Evolutionary conservation across 2,329 filamentous ascomycete species (phyloP).

Genomic region (Rutstroemia sp.): DNA sequence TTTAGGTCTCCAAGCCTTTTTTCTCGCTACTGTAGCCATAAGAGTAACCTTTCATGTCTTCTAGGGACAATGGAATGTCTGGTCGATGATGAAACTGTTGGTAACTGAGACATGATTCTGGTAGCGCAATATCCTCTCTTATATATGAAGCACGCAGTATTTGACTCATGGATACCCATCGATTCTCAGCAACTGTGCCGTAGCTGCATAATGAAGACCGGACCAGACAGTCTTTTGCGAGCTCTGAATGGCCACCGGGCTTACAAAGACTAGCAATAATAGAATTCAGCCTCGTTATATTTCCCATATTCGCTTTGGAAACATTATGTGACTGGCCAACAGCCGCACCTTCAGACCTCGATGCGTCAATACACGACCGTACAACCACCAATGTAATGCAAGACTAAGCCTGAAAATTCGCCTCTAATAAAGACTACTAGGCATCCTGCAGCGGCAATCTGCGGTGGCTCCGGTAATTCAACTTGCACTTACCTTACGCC

Average conservation of each 20-base stretch:
- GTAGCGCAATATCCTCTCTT: neutral
- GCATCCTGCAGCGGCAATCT: neutral
- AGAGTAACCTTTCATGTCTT: neutral
- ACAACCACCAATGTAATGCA: neutral
- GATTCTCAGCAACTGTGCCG: constrained; percentile 1
- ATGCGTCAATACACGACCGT: neutral
- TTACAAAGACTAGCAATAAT: neutral
- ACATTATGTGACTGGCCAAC: no score
- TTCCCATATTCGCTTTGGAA: no score
- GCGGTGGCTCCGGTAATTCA: neutral
- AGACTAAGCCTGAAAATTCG: no score
- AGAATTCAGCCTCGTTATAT: neutral
- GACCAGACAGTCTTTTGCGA: neutral
- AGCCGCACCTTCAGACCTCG: no score
- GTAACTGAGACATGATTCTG: neutral
- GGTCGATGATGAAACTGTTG: neutral
- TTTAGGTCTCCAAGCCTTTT: constrained; percentile 25
- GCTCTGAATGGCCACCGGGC: neutral
- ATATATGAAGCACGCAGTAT: neutral
- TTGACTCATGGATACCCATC: neutral
- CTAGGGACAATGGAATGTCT: neutral
- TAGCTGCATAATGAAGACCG: neutral
- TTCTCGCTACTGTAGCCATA: constrained; percentile 11
- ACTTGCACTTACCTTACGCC: neutral
- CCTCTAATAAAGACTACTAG: no score